phyloP scores from a whole-genome alignment of 495 filamentous ascomycete genomes.

The Aspergillus heteromorphus region DNA sequence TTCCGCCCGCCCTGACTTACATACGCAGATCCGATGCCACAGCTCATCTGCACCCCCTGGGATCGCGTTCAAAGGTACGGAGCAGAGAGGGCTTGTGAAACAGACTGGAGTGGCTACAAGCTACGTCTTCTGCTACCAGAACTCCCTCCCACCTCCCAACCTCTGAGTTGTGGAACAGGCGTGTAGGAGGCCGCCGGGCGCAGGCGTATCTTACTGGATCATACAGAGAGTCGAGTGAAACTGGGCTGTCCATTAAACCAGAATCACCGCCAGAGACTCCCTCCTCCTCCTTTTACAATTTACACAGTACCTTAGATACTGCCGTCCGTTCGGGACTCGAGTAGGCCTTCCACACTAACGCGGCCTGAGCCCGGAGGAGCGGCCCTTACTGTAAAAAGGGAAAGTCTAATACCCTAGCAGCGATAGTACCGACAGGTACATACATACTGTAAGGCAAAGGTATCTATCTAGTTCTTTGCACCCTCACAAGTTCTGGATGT shows the following conservation, averaged over 20 bases:
- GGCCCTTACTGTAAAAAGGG: conserved; percentile 21
- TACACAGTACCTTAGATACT: conserved; percentile 11
- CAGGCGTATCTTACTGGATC: conserved; percentile 6
- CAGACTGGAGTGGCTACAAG: neutral
- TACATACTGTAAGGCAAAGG: neutral
- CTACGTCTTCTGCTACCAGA: neutral
- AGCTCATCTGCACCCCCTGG: neutral
- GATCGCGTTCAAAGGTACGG: neutral
- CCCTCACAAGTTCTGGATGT: neutral
- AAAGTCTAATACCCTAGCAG: conserved; percentile 15
- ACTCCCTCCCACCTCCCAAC: neutral
- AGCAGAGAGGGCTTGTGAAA: neutral
- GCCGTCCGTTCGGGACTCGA: neutral
- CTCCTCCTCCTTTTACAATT: conserved; percentile 12
- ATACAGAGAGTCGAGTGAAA: conserved; percentile 1
- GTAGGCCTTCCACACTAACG: conserved; percentile 2
- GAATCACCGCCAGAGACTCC: neutral
- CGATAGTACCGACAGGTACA: too few relatives aligned
- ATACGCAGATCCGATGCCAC: conserved; percentile 5
- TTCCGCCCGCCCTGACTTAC: neutral
- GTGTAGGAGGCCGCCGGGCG: neutral
- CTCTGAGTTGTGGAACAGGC: neutral
- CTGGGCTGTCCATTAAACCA: neutral
- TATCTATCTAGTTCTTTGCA: too few relatives aligned
- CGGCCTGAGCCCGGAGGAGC: conserved; percentile 16